These are phyloP conservation scores for Cyclocybe aegerita DNA, from an alignment of 768 basidiomycete genomes.

Conservation along the genomic window DNA sequence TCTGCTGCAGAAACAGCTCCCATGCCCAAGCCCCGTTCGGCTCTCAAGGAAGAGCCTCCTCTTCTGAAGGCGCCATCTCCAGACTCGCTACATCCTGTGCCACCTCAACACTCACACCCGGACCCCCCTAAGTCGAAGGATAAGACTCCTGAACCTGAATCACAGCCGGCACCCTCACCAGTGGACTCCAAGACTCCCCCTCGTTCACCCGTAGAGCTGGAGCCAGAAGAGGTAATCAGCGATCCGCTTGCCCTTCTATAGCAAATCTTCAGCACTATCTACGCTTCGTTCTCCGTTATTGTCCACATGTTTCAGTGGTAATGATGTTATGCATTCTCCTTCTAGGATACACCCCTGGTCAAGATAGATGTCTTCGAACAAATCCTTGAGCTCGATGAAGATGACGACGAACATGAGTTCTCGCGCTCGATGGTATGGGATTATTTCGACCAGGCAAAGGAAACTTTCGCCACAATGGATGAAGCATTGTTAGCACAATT, in stretches of 20 bases:
- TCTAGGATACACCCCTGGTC: constrained; percentile 39
- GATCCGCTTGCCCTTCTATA: neutral
- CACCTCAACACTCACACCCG: constrained; percentile 2
- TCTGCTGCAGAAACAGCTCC: constrained; percentile 17
- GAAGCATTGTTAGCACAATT: constrained; percentile 63
- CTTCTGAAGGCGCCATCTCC: constrained; percentile 6
- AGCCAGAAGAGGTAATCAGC: constrained; percentile 12
- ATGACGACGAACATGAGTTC: constrained; percentile 68
- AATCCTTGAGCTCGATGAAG: constrained; percentile 90
- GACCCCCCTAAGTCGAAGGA: constrained; percentile 9
- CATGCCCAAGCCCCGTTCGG: constrained; percentile 10
- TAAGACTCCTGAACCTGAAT: constrained; percentile 4
- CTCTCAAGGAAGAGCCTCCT: constrained; percentile 14
- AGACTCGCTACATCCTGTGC: constrained; percentile 9
- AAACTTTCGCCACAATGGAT: constrained; percentile 81
- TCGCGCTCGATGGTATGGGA: constrained; percentile 74
- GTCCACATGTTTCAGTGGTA: neutral
- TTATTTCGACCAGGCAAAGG: constrained; percentile 78
- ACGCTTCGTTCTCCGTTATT: neutral
- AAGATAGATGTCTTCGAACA: constrained; percentile 83
- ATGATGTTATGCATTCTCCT: neutral
- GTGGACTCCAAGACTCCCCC: constrained; percentile 4
- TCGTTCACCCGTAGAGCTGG: constrained; percentile 6
- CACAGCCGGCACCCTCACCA: constrained; percentile 1
- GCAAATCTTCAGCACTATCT: neutral